Evolutionary conservation across 257 asterid species (phyloP), one percentile per base, ranked within the genome.

Genomic region (Solanum megistacrolobum): DNA sequence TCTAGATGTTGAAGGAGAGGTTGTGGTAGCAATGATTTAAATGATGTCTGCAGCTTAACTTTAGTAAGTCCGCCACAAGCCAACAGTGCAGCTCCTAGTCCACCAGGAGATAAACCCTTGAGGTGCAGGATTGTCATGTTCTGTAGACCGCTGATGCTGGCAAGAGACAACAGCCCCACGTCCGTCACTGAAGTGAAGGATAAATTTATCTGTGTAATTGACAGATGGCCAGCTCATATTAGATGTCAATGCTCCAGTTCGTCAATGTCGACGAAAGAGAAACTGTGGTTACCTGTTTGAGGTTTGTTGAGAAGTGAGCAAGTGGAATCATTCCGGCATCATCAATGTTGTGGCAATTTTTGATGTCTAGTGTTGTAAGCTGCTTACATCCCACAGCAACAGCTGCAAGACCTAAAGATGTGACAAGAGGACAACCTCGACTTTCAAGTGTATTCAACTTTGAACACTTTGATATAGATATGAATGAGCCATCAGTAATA

Each of bases 261-360:
- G 0, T 46, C 68, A 0, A 25, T 21, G 55, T 41, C 29, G 71
- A 86, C 34, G 7, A 39, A 73, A 81, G 39, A 72, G 66, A 38
- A 84, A n/a, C 43, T 69, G 25, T 7, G 14, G 23, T 83, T 52
- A 94, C 98, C 98, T 96, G 98, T 92, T 92, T 93, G 86, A 96
- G 98, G 91, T 96, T 96, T 87, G 92, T 96, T 88, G 96, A 93
- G 83, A 93, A 95, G 89, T 87, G 95, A 73, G 96, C 95, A 27
- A 94, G 97, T 78, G 94, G 92, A 83, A 95, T 91, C 97, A 95
- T 93, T 91, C 99, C 98, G 4, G 94, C 76, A 88, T 96, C 98
- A 88, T 93, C 91, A 9, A 96, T 91, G 88, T 88, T 94, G 11
- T 36, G 92, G 79, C 99, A 96, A 87, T 94, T 95, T 87, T 96